Conservation (phyloP, 2,329 filamentous ascomycete species). For the Colletotrichum incanum region DNA sequence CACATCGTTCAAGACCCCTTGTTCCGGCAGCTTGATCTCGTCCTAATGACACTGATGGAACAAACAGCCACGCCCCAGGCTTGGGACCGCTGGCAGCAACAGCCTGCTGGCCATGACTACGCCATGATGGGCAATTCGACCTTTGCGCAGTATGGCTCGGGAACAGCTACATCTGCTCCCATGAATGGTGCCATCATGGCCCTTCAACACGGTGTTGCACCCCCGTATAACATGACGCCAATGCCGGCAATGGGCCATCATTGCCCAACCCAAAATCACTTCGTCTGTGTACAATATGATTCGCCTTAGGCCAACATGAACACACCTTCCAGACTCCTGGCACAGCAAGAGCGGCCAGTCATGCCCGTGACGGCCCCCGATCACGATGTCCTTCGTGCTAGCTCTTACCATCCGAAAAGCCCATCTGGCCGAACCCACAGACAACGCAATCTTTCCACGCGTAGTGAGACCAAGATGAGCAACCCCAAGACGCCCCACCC, state of each 20-base stretch:
- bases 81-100: constrained; percentile 51
- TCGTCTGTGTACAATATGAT: constrained; percentile 61
- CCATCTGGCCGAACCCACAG: constrained; percentile 25
- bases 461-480: constrained; percentile 37
- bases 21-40: no score
- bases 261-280: constrained; percentile 60
- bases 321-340: constrained; percentile 52
- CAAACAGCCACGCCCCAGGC: no score
- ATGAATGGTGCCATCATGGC: constrained; percentile 62
- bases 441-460: constrained; percentile 36
- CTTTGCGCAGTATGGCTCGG: constrained; percentile 66
- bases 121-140: constrained; percentile 63
- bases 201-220: constrained; percentile 63
- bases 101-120: constrained; percentile 60
- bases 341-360: constrained; percentile 50
- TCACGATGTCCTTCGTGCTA: constrained; percentile 37
- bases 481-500: constrained; percentile 42
- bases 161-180: constrained; percentile 55
- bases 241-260: constrained; percentile 59
- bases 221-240: constrained; percentile 61
- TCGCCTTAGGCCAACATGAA: constrained; percentile 53
- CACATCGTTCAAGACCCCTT: no score
- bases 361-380: constrained; percentile 29
- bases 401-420: constrained; percentile 36
- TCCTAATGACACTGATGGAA: no score